A percentile compares a stretch with the other conserved stretches of the same genome.
Evolutionary conservation across 1,139 yeast genomes (phyloP).

Genomic region (Lodderomyces jiufengensis): DNA sequence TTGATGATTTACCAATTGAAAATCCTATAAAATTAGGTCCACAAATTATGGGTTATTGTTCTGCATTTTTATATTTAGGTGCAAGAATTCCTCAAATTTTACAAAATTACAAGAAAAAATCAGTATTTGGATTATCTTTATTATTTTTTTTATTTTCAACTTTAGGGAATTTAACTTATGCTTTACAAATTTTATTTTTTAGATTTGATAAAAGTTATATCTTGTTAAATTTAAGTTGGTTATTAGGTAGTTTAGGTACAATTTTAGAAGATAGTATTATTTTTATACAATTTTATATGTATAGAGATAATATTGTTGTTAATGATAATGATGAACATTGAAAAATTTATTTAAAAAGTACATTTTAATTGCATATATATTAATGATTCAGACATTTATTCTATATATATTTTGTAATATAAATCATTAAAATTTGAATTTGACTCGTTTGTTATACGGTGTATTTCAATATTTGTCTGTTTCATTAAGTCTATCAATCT

Average conservation of each 20-base stretch:
- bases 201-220: constrained; percentile 61
- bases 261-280: constrained; percentile 64
- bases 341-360: too few relatives aligned
- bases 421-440: too few relatives aligned
- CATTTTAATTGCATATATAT: too few relatives aligned
- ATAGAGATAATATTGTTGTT: constrained; percentile 28
- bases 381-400: too few relatives aligned
- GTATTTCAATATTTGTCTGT: too few relatives aligned
- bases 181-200: constrained; percentile 67
- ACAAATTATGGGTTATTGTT: constrained; percentile 66
- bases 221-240: constrained; percentile 65
- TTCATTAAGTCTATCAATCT: too few relatives aligned
- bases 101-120: constrained; percentile 63
- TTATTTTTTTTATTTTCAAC: constrained; percentile 73
- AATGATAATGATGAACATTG: constrained; percentile 5
- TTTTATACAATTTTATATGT: constrained; percentile 61
- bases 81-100: constrained; percentile 80
- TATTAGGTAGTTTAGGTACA: constrained; percentile 72
- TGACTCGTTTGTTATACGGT: too few relatives aligned
- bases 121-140: constrained; percentile 72
- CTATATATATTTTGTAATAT: too few relatives aligned
- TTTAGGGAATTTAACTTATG: constrained; percentile 73
- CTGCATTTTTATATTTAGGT: constrained; percentile 67
- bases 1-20: constrained; percentile 6
- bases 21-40: constrained; percentile 50